phyloP scores from a whole-genome alignment of 805 yeast species.

The Lipomyces orientalis region DNA sequence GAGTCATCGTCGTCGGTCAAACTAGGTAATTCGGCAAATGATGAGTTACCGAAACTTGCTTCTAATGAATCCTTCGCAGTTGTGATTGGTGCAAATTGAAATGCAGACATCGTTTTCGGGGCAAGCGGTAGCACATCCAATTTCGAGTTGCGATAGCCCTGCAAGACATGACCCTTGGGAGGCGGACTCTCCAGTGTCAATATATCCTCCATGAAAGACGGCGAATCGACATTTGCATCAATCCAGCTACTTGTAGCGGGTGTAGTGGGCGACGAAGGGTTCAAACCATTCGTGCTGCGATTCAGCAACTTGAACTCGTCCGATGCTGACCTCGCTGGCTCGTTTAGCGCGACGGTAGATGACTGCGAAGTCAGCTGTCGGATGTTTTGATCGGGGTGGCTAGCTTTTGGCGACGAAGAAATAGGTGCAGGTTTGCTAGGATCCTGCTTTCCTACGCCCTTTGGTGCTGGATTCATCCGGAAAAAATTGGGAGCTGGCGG shows the following conservation, averaged over 20 bases:
- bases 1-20: conserved; percentile 4
- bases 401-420: neutral
- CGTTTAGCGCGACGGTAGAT: neutral
- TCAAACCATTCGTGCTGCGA: neutral
- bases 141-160: neutral
- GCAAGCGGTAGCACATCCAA: neutral
- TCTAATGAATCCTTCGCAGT: neutral
- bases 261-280: conserved; percentile 9
- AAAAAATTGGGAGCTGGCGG: neutral
- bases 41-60: conserved; percentile 2
- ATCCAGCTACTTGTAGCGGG: conserved; percentile 13
- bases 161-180: neutral
- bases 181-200: conserved; percentile 9
- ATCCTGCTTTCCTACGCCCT: neutral
- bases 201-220: conserved; percentile 10
- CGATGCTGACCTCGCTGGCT: neutral
- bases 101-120: neutral
- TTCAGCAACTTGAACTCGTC: conserved; percentile 2
- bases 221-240: conserved; percentile 5
- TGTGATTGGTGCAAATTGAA: neutral
- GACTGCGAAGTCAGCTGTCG: neutral
- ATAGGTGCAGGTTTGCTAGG: neutral
- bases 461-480: conserved; percentile 4
- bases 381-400: neutral
- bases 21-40: conserved; percentile 1